Conservation (phyloP, 345 rosid genomes). For the Euphorbia lathyris region DNA sequence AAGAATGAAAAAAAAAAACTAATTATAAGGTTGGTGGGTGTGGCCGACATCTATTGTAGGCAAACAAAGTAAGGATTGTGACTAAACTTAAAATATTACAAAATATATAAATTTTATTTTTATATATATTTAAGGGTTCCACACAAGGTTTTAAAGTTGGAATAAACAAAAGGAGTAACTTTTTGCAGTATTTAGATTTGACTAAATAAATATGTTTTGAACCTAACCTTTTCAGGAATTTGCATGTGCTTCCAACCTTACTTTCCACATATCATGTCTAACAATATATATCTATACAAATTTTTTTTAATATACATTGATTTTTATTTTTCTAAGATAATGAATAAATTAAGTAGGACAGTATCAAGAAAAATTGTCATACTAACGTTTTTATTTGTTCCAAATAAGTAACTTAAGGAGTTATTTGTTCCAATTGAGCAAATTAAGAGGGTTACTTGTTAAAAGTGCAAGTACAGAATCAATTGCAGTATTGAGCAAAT, state of each 20-base stretch:
- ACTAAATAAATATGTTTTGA: conserved; percentile 22
- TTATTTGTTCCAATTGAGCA: too few relatives aligned
- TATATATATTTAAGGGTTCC: conserved; percentile 7
- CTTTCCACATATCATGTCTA: not conserved
- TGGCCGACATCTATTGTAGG: conserved; percentile 46
- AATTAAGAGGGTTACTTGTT: too few relatives aligned
- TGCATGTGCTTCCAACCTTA: conserved; percentile 33
- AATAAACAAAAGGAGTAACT: conserved; percentile 30
- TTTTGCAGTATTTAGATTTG: conserved; percentile 39
- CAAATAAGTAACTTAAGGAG: too few relatives aligned
- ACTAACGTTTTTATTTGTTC: too few relatives aligned
- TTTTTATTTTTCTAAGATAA: too few relatives aligned
- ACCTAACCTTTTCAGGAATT: conserved; percentile 31
- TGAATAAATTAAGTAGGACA: too few relatives aligned
- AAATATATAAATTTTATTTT: not conserved
- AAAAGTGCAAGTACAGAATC: too few relatives aligned
- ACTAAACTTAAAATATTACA: conserved; percentile 22
- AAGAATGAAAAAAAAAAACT: conserved; percentile 3
- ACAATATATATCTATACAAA: not conserved
- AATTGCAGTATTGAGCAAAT: too few relatives aligned
- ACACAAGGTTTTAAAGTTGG: conserved; percentile 26
- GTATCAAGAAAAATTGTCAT: too few relatives aligned
- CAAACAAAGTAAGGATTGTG: conserved; percentile 30
- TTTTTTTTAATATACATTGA: too few relatives aligned
- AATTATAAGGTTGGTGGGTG: conserved; percentile 7